These are phyloP conservation scores for Thalassia testudinum DNA, from an alignment of 116 monocot genomes.

Conservation along the genomic window DNA sequence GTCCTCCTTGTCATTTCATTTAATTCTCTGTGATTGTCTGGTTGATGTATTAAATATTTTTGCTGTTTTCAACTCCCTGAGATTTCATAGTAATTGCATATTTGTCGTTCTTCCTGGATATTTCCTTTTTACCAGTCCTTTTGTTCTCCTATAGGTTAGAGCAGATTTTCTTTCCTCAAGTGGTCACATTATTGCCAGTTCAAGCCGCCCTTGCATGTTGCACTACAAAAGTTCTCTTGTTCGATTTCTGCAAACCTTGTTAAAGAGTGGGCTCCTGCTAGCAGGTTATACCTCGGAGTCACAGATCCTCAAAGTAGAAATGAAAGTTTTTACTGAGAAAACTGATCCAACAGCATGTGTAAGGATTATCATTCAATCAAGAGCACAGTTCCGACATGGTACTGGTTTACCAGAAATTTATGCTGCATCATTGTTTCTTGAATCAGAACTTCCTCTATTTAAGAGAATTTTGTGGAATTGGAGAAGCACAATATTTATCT, in stretches of 20 bases:
- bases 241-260: slow-evolving; percentile 45
- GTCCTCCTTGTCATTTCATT: no score
- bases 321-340: slow-evolving; percentile 43
- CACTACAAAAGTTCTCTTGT: slow-evolving; percentile 72
- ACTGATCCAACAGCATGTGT: slow-evolving; percentile 32
- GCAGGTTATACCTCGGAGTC: slow-evolving; percentile 69
- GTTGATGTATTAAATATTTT: no score
- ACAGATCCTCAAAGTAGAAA: slow-evolving; percentile 45
- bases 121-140: neutral
- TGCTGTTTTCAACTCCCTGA: no score
- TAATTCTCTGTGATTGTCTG: no score
- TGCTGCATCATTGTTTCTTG: slow-evolving; percentile 53
- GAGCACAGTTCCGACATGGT: slow-evolving; percentile 57
- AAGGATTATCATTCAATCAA: slow-evolving; percentile 51
- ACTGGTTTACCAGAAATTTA: slow-evolving; percentile 94
- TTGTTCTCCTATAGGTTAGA: slow-evolving; percentile 33
- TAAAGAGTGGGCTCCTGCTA: slow-evolving; percentile 47
- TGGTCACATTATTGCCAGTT: slow-evolving; percentile 27
- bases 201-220: slow-evolving; percentile 83
- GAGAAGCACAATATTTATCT: slow-evolving; percentile 69
- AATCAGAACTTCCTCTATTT: slow-evolving; percentile 60
- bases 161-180: slow-evolving; percentile 51
- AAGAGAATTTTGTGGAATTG: slow-evolving; percentile 77
- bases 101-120: neutral
- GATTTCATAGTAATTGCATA: neutral